A percentile compares a stretch with the other conserved stretches of the same genome.
Conservation (phyloP, 2,329 filamentous ascomycete genomes). For the Epichloe aotearoae region DNA sequence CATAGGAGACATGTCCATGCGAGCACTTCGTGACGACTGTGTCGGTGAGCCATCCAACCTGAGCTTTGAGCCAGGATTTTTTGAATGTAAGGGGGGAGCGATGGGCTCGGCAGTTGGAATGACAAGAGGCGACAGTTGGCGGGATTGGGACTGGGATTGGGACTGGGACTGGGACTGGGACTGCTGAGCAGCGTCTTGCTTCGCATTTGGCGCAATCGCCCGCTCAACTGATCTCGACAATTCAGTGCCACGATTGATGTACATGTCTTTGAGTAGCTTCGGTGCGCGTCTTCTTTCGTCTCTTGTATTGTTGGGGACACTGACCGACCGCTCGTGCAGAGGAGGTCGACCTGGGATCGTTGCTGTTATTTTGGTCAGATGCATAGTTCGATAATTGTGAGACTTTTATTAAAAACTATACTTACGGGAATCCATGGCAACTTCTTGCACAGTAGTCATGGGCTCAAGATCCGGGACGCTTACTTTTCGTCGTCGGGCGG, state of each 20-base stretch:
- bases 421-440: slow-evolving; percentile 59
- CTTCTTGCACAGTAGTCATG: slow-evolving; percentile 56
- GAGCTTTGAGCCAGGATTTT: slow-evolving; percentile 31
- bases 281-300: slow-evolving; percentile 6
- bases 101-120: slow-evolving; percentile 27
- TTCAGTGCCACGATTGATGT: slow-evolving; percentile 10
- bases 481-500: slow-evolving; percentile 46
- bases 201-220: slow-evolving; percentile 6
- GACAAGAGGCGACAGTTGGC: slow-evolving; percentile 38
- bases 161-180: slow-evolving; percentile 15
- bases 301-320: slow-evolving; percentile 30
- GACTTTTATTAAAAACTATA: slow-evolving; percentile 7
- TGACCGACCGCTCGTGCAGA: slow-evolving; percentile 50
- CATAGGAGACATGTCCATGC: slow-evolving; percentile 34
- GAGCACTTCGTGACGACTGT: slow-evolving; percentile 27
- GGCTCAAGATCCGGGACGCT: slow-evolving; percentile 52
- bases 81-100: slow-evolving; percentile 13
- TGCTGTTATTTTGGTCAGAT: slow-evolving; percentile 27
- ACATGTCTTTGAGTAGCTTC: background rate
- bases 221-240: slow-evolving; percentile 12
- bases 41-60: slow-evolving; percentile 30
- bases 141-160: slow-evolving; percentile 18
- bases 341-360: slow-evolving; percentile 54
- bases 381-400: background rate
- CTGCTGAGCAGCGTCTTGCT: slow-evolving; percentile 27